phyloP scores from a whole-genome alignment of 1,139 yeast species.

The Scheffersomyces titani region DNA sequence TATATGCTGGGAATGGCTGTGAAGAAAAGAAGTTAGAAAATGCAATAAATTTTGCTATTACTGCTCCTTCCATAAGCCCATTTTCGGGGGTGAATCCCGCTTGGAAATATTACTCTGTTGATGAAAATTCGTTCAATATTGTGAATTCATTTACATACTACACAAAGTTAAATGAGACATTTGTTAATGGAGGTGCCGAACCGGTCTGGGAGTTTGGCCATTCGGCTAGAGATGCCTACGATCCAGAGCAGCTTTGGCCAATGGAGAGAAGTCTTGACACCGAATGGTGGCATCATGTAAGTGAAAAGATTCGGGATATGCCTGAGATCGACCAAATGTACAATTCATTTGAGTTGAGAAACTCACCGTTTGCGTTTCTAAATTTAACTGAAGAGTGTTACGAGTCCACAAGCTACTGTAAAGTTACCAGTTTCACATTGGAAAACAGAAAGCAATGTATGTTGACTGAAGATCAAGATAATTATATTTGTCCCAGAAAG shows the following conservation, averaged over 20 bases:
- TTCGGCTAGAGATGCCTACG: conserved; percentile 30
- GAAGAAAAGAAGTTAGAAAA: conserved; percentile 4
- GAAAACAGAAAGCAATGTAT: conserved; percentile 23
- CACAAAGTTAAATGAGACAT: conserved; percentile 28
- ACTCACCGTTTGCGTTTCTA: conserved; percentile 9
- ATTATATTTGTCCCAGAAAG: conserved; percentile 11
- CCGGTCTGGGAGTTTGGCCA: conserved; percentile 32
- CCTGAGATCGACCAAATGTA: conserved; percentile 16
- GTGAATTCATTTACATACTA: conserved; percentile 31
- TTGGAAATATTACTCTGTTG: conserved; percentile 36
- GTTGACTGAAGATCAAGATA: conserved; percentile 27
- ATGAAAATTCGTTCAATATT: conserved; percentile 28
- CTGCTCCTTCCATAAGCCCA: conserved; percentile 34
- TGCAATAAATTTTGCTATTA: conserved; percentile 29
- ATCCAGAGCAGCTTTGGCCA: conserved; percentile 30
- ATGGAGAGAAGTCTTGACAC: conserved; percentile 23
- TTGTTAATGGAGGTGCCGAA: conserved; percentile 28
- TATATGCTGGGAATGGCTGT: conserved; percentile 19
- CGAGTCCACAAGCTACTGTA: conserved; percentile 21
- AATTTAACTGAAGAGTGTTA: conserved; percentile 6
- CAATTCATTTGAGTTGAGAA: conserved; percentile 12
- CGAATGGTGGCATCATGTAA: conserved; percentile 28
- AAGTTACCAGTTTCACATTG: conserved; percentile 25
- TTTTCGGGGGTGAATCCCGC: conserved; percentile 29
- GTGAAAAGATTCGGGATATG: conserved; percentile 6